Conservation (phyloP, 208 protist genomes). For the Porcisia hertigi region DNA sequence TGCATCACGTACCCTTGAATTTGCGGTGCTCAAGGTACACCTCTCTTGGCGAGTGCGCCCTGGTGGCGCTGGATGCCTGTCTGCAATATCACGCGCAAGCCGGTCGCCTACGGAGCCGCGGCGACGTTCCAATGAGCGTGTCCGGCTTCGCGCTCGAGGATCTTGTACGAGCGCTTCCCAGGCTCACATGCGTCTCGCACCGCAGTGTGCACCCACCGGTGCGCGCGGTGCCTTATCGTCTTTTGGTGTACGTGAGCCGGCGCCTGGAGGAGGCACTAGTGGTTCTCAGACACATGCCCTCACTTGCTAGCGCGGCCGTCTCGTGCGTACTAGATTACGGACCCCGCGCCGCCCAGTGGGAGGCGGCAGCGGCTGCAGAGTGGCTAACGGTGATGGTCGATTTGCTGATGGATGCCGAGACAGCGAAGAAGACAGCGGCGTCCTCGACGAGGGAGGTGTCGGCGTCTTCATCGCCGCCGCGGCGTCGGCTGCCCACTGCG, state of each 20-base stretch:
- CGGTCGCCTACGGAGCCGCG: constrained; percentile 21
- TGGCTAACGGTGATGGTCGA: constrained; percentile 52
- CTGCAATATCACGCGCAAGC: constrained; percentile 36
- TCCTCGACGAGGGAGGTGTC: neutral
- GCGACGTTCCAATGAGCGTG: constrained; percentile 4
- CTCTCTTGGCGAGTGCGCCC: constrained; percentile 70
- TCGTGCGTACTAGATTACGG: constrained; percentile 59
- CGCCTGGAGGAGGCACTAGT: constrained; percentile 41
- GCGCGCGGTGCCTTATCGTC: constrained; percentile 62
- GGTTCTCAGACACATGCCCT: constrained; percentile 64
- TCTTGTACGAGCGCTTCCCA: constrained; percentile 51
- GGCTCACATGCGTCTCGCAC: constrained; percentile 51
- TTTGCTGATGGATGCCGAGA: constrained; percentile 21
- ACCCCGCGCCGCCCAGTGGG: constrained; percentile 53
- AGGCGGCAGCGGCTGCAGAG: constrained; percentile 74
- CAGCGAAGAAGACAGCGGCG: neutral
- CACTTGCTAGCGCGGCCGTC: constrained; percentile 55
- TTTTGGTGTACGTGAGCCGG: constrained; percentile 42
- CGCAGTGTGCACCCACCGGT: constrained; percentile 65
- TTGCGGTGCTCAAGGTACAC: constrained; percentile 65
- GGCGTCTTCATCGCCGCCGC: neutral
- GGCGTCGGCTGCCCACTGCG: neutral
- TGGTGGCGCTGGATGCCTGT: constrained; percentile 67
- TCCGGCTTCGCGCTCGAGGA: constrained; percentile 30
- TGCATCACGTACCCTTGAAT: constrained; percentile 55